Conservation (phyloP, 2,329 filamentous ascomycete genomes). For the Monosporascus sp. region DNA sequence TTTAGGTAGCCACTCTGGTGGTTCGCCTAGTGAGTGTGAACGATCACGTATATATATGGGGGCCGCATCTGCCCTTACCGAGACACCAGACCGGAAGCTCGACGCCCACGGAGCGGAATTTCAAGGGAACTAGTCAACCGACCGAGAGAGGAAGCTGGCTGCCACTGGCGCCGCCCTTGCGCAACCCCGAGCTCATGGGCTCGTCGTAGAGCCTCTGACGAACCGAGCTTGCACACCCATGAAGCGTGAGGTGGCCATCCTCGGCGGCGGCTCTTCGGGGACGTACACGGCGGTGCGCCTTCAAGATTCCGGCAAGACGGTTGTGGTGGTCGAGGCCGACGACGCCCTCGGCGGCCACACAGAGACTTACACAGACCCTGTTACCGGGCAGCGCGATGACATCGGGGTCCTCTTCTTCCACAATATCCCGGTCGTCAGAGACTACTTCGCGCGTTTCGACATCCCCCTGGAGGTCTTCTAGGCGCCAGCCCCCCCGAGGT, state of each 20-base stretch:
- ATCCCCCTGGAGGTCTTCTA: not conserved
- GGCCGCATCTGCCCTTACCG: no score
- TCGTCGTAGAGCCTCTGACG: no score
- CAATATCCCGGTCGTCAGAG: not conserved
- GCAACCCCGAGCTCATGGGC: no score
- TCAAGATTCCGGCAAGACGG: slow-evolving; percentile 27
- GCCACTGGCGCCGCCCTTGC: no score
- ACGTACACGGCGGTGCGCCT: slow-evolving; percentile 35
- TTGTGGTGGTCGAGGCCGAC: slow-evolving; percentile 35
- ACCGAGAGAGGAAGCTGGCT: no score
- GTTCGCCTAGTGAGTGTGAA: no score
- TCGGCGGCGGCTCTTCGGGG: slow-evolving; percentile 37
- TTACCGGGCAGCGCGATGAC: not conserved
- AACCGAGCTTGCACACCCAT: not conserved
- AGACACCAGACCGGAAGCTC: no score
- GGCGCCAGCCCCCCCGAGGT: not conserved
- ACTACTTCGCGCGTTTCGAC: not conserved
- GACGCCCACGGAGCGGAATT: no score
- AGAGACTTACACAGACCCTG: slow-evolving; percentile 29
- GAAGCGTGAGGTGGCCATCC: slow-evolving; percentile 22
- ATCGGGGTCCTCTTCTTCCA: not conserved
- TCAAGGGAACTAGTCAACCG: no score
- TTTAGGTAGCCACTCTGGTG: no score
- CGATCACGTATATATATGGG: no score
- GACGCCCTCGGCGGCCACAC: slow-evolving; percentile 34